Evolutionary conservation across 805 yeast species (phyloP), one percentile per base, ranked within the genome.

Genomic region (Starmerella potacharoeniae): DNA sequence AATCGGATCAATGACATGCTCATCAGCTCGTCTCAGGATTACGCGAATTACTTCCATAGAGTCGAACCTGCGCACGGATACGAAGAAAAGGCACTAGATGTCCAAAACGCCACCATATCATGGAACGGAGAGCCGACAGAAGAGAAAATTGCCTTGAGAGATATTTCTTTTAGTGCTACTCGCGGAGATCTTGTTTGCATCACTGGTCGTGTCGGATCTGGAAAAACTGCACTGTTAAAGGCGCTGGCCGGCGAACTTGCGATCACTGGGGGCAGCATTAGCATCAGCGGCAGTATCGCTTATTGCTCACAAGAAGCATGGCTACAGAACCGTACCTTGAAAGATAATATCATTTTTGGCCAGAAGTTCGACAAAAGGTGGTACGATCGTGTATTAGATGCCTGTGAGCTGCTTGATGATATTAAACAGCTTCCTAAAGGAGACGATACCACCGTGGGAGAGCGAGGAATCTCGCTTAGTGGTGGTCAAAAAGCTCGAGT

Each of bases 401-500:
- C 96, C 0, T 93, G 98, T 75, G 96, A 95, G 13, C 77, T 93
- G 62, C 70, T 76, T 11, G 81, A 81, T 31, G 98, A 93, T 72
- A 73, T 93, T 58, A 79, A 77, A 34, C 80, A 83, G 34, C 76
- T 93, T 57, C 88, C 96, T 1, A 86, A 87, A 65, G 96, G 96
- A 53, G 97, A 93, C 68, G 76, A 75, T 51, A 93, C 98, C 6
- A 80, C 86, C 63, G 97, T 93, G 55, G 98, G 98, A 59, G 98
- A 93, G 72, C 88, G 91, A 68, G 98, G 98, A 60, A 90, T 93
- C 51, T 87, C 97, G 13, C 75, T 93, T 50, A 86, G 96, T 43
- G 98, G 98, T 51, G 98, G 98, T 46, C 98, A 93, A 70, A 93
- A 93, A 75, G 97, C 98, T 0, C 82, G 98, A 68, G 76, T 93